Percentiles rank a stretch among this genome's conserved stretches.
These are phyloP conservation scores for Posidonia australis DNA, from an alignment of 106 monocot genomes.

Conservation along the genomic window DNA sequence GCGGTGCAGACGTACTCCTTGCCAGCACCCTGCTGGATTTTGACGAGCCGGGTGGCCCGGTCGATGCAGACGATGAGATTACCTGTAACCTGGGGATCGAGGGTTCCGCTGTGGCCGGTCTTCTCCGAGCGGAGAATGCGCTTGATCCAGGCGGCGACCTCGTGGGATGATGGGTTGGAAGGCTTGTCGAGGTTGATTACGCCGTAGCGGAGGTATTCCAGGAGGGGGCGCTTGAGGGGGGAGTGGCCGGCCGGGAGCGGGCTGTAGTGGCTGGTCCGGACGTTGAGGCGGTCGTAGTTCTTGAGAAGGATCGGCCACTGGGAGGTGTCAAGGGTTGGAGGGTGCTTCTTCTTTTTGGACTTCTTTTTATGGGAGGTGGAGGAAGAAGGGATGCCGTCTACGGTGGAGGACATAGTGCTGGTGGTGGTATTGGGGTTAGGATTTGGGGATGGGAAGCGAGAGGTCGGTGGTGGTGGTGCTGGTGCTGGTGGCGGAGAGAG, in stretches of 20 bases:
- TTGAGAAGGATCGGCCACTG: conserved; percentile 80
- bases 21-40: conserved; percentile 93
- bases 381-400: too few relatives aligned
- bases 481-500: too few relatives aligned
- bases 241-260: conserved; percentile 79
- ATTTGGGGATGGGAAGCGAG: too few relatives aligned
- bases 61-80: conserved; percentile 94
- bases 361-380: too few relatives aligned
- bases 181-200: conserved; percentile 95
- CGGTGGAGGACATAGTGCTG: too few relatives aligned
- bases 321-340: conserved; percentile 61
- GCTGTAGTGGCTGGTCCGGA: conserved; percentile 90
- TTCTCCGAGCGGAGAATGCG: conserved; percentile 77
- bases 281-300: conserved; percentile 86
- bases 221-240: conserved; percentile 71
- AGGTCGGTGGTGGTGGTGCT: too few relatives aligned
- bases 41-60: conserved; percentile 92
- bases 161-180: conserved; percentile 87
- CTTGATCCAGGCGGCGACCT: conserved; percentile 95
- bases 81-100: conserved; percentile 91
- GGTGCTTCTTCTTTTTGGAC: too few relatives aligned
- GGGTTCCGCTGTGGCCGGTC: conserved; percentile 88
- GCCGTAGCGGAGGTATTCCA: conserved; percentile 66
- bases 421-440: too few relatives aligned
- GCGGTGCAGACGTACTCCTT: conserved; percentile 97